Evolutionary conservation across 1,139 yeast species (phyloP), one percentile per base, ranked within the genome.

Genomic region (Yamadazyma siamensis): DNA sequence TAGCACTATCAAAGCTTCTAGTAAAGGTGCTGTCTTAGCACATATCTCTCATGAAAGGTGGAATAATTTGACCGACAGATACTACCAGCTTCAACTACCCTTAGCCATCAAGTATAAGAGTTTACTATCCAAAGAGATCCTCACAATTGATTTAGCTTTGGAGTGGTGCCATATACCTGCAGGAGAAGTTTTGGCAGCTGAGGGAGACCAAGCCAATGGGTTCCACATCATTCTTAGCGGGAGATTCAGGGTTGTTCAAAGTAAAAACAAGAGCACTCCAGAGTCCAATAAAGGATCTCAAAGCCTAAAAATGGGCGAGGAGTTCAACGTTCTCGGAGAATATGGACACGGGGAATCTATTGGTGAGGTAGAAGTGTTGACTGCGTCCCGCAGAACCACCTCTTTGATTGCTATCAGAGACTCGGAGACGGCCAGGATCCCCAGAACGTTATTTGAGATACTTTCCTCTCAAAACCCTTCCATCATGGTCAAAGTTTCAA

Each of bases 131-230:
- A 66, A 75, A 19, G 75, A 84, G 34, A 65, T 91, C 27, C 56
- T 84, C 26, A 77, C 83, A 31, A 74, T 91, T 28, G 98, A 91
- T 52, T 86, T 84, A 56, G 96, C 97, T 0, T 61, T 91, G 31
- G 98, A 91, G 54, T 91, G 98, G 98, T 78, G 91, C 28, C 95
- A 87, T 40, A 70, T 86, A 4, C 79, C 80, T 11, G 94, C 96
- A 0, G 96, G 97, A 0, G 81, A 81, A 33, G 73, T 80, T 0
- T 56, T 91, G 16, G 86, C 85, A 46, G 71, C 78, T 3, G 94
- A 91, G 52, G 94, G 89, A 1, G 94, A 87, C 32, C 75, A 75
- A 21, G 95, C 98, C 1, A 91, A 88, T 52, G 95, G 96, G 12
- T 86, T 91, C 30, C 94, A 88, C 50, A 79, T 89, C 27, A 95